These are phyloP conservation scores for Verticillium zaregamsianum DNA, from an alignment of 2,329 filamentous ascomycete species.

Conservation along the genomic window DNA sequence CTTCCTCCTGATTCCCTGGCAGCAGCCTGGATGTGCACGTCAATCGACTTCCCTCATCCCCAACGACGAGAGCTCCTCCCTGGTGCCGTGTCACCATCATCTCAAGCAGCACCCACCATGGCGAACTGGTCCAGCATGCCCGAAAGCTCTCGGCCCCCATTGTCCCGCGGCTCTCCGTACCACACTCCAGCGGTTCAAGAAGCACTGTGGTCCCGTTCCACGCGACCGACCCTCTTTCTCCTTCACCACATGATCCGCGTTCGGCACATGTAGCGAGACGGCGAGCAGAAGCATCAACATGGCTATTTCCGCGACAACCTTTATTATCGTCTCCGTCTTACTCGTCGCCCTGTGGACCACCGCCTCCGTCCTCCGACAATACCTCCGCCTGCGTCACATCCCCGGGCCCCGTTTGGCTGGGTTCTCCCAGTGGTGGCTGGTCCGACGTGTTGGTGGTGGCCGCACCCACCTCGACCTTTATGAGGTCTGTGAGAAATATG, in stretches of 20 bases:
- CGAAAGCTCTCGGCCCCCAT: too few relatives aligned
- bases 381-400: conserved; percentile 20
- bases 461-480: conserved; percentile 27
- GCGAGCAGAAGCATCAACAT: not conserved
- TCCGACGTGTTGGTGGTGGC: conserved; percentile 19
- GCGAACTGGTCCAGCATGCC: too few relatives aligned
- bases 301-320: not conserved
- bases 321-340: not conserved
- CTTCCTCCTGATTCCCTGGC: not conserved
- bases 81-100: too few relatives aligned
- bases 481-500: conserved; percentile 28
- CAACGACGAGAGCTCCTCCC: too few relatives aligned
- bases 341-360: not conserved
- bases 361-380: conserved; percentile 2
- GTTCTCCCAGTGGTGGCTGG: conserved; percentile 25
- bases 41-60: too few relatives aligned
- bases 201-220: not conserved
- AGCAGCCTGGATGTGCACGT: too few relatives aligned
- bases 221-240: not conserved
- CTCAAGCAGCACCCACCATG: too few relatives aligned
- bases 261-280: not conserved
- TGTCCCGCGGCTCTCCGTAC: too few relatives aligned
- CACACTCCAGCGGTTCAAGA: too few relatives aligned
- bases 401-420: conserved; percentile 19
- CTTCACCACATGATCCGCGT: not conserved